phyloP scores from a whole-genome alignment of 805 yeast species.

The Metschnikowia continentalis region DNA sequence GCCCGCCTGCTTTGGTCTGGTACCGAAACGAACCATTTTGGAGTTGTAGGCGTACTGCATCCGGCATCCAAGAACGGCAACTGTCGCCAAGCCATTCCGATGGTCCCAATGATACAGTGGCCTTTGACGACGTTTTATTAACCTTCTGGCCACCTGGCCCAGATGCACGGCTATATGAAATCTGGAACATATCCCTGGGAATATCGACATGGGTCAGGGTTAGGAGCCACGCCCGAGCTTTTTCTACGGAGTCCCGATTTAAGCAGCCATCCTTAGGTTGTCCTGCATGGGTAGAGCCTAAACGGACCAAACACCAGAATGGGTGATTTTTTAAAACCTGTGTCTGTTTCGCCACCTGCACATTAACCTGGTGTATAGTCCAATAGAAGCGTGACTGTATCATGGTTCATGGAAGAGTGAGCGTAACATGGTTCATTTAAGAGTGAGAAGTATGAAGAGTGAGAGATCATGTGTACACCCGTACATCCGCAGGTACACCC shows the following conservation, averaged over 20 bases:
- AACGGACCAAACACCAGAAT: too few relatives aligned
- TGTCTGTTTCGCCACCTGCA: too few relatives aligned
- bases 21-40: constrained; percentile 42
- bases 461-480: neutral
- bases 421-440: too few relatives aligned
- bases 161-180: constrained; percentile 55
- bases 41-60: constrained; percentile 42
- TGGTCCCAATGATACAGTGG: constrained; percentile 49
- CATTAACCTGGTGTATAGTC: too few relatives aligned
- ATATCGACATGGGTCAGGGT: constrained; percentile 27
- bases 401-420: neutral
- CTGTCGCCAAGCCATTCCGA: constrained; percentile 41
- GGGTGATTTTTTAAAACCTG: too few relatives aligned
- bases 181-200: constrained; percentile 44
- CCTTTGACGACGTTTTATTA: constrained; percentile 66
- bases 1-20: constrained; percentile 49
- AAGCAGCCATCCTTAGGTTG: neutral
- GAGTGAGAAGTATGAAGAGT: neutral
- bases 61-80: constrained; percentile 56
- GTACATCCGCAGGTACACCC: neutral
- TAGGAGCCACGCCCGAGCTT: constrained; percentile 43
- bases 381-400: neutral
- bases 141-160: constrained; percentile 92
- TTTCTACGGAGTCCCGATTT: constrained; percentile 8
- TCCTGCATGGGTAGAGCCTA: too few relatives aligned